Evolutionary conservation across 2,329 filamentous ascomycete species (phyloP), one percentile per base, ranked within the genome.

Genomic region (Passalora sequoiae): DNA sequence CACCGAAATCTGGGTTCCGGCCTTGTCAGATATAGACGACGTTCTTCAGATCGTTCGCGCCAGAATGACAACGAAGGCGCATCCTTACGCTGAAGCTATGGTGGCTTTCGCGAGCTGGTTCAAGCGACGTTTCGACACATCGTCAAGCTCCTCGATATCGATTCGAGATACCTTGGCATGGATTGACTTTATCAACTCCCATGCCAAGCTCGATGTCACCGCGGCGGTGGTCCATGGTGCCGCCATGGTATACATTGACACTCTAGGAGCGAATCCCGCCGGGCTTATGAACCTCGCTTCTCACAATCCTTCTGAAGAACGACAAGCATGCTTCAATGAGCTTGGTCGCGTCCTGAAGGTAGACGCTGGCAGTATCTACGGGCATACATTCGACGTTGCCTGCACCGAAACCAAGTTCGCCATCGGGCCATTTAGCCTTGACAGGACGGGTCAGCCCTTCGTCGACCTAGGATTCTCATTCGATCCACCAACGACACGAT

Each of bases 1-100:
- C 63, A 99, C 92, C 0, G 92, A 99, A 66, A 96, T 99, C 6
- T 98, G 92, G 92, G 92, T 97, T 0, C 89, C 92, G 1, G 78
- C 89, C 1, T 70, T 97, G 46, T 89, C 88, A 1, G 86, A 91
- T 47, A 77, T 80, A 39, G 82, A 89, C 21, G 94, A 99, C 61
- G 83, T 97, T 24, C 69, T 89, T 15, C 84, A 94, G 31, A 98
- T 99, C 53, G 80, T 97, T 12, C 71, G 75, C 39, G 80, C 82
- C 9, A 96, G 94, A 63, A 72, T 98, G 13, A 66, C 67, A 3
- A 63, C 72, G 0, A 66, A 69, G 12, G 73, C 77, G 5, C 74
- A 76, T 50, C 60, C 71, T 1, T 74, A 85, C 51, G 80, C 88
- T 0, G 69, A 71, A 25, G 70, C 78, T 4, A 86, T 99, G 62